Evolutionary conservation across 1,139 yeast species (phyloP).

Genomic region (Pichia sp.): DNA sequence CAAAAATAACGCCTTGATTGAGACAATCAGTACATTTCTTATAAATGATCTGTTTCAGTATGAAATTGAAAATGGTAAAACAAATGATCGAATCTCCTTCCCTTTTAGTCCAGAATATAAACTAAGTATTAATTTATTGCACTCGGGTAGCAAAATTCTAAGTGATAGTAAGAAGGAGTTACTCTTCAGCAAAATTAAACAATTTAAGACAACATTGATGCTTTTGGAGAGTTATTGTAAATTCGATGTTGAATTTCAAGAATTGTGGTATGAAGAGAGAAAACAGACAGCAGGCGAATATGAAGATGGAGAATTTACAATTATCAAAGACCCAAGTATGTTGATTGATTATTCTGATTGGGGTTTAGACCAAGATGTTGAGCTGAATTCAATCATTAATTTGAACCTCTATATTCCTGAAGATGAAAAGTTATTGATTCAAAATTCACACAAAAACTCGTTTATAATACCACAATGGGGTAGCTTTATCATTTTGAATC

Average conservation of each 20-base stretch:
- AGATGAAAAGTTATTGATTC: constrained; percentile 32
- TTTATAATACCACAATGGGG: constrained; percentile 94
- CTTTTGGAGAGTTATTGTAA: constrained; percentile 41
- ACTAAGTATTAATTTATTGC: constrained; percentile 50
- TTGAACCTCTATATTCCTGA: constrained; percentile 62
- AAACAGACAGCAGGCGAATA: constrained; percentile 6
- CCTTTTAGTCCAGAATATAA: constrained; percentile 19
- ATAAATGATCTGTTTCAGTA: constrained; percentile 31
- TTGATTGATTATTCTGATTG: constrained; percentile 74
- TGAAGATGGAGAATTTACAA: constrained; percentile 1
- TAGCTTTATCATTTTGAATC: constrained; percentile 47
- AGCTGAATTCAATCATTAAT: constrained; percentile 57
- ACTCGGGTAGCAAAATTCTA: constrained; percentile 46
- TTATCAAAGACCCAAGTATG: constrained; percentile 43
- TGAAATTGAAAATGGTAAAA: constrained; percentile 23
- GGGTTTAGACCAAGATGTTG: constrained; percentile 48
- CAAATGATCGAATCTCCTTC: constrained; percentile 17
- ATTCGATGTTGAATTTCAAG: constrained; percentile 71
- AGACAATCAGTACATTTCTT: constrained; percentile 29
- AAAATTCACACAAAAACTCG: constrained; percentile 48
- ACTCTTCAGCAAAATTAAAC: constrained; percentile 20
- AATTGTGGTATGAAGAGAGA: constrained; percentile 49
- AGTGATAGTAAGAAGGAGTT: constrained; percentile 13
- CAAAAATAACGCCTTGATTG: constrained; percentile 27
- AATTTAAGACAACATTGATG: constrained; percentile 32